Base-by-base conservation (phyloP, 495 filamentous ascomycete genomes). In the Amphirosellinia nigrospora region DNA sequence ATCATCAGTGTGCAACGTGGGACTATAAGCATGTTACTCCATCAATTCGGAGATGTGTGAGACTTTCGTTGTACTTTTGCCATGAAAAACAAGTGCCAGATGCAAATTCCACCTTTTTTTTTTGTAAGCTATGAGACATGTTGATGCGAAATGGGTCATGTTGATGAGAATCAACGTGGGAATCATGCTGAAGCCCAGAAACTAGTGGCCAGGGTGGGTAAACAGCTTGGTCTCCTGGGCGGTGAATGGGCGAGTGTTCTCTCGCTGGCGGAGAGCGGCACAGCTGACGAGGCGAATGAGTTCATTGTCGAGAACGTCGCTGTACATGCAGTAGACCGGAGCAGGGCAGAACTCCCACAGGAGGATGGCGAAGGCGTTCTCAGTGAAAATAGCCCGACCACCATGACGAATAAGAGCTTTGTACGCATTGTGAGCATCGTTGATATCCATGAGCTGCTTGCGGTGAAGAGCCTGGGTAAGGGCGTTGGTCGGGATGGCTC, bases 331-430 rank as follows among this genome's bases (percentile, higher is more conserved):
- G 30, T 36, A 64, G 23, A 32, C 61, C 3, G 9, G 23, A 2
- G 23, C 39, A 23, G 61, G 61, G 11, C 61, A 64, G n/a, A 64
- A 48, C 43, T 64, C 26, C 23, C 23, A 46, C 5, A 64, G 15
- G 7, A 64, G 61, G 16, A 64, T 21, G 16, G 61, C 41, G n/a
- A 64, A 64, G 26, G 41, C 23, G 36, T 39, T 61, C 10, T 61
- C 30, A 15, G 39, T 11, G n/a, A 64, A 50, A 13, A 28, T 7
- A 8, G 1, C 8, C 16, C 41, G 41, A 32, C 13, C 28, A 26
- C 23, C 16, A 11, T 19, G 4, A 7, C 34, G 34, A 28, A 16
- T 7, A 34, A 34, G 61, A 1, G 0, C 5, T 28, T 36, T 34
- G 41, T 50, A 64, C 15, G 10, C 6, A 19, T 48, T 64, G 61